phyloP scores from a whole-genome alignment of 106 monocot species.

The Dioscorea dumetorum region DNA sequence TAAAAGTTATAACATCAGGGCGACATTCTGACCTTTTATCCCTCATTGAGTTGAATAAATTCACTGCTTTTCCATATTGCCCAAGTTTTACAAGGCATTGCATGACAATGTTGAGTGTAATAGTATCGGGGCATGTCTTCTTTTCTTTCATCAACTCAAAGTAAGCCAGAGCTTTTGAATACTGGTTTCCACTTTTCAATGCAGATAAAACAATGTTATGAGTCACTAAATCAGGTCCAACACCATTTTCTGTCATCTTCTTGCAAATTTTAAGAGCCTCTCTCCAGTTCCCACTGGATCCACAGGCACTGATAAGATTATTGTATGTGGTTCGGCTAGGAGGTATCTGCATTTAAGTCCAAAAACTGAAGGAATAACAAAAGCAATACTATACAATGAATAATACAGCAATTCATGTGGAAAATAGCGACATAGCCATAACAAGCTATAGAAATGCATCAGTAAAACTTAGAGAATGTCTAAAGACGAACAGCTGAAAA shows the following conservation, averaged over 20 bases:
- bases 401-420: too few species aligned
- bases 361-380: background rate
- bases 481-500: too few species aligned
- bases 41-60: slow-evolving; percentile 74
- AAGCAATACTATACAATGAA: too few species aligned
- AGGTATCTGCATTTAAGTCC: slow-evolving; percentile 56
- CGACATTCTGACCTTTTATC: slow-evolving; percentile 43
- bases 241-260: slow-evolving; percentile 96
- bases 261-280: slow-evolving; percentile 83
- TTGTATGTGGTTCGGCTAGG: slow-evolving; percentile 89
- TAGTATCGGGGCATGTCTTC: slow-evolving; percentile 45
- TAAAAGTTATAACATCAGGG: slow-evolving; percentile 86
- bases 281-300: slow-evolving; percentile 82
- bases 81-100: slow-evolving; percentile 80
- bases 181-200: slow-evolving; percentile 72
- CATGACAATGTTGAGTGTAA: slow-evolving; percentile 82
- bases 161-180: slow-evolving; percentile 84
- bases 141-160: slow-evolving; percentile 88
- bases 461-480: too few species aligned
- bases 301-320: slow-evolving; percentile 95
- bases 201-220: slow-evolving; percentile 93
- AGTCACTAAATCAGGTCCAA: slow-evolving; percentile 94
- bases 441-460: too few species aligned
- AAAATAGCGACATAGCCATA: too few species aligned
- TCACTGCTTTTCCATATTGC: slow-evolving; percentile 77